Percentiles rank a stretch among this genome's conserved stretches.
Evolutionary conservation across 2,329 filamentous ascomycete species (phyloP).

Genomic region (Microdochium trichocladiopsis): DNA sequence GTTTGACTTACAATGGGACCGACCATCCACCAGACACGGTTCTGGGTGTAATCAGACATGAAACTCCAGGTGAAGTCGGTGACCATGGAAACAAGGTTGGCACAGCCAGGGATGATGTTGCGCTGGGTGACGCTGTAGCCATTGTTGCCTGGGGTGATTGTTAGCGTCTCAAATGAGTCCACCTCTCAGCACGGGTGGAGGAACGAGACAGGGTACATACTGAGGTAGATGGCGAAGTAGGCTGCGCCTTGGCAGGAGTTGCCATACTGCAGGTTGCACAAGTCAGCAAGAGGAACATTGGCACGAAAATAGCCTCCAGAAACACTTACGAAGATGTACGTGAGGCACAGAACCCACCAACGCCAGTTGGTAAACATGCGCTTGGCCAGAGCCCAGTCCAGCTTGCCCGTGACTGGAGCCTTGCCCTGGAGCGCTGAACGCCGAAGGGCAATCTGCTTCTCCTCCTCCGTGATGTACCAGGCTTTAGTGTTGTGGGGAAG

Average conservation of each 20-base stretch:
- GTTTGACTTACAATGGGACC: conserved; percentile 2
- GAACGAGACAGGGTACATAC: conserved; percentile 1
- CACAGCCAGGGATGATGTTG: conserved; percentile 9
- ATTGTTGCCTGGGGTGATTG: conserved; percentile 1
- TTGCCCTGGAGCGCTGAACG: conserved; percentile 14
- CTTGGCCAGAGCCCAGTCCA: conserved; percentile 13
- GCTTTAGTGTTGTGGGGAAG: conserved; percentile 16
- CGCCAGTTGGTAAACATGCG: conserved; percentile 15
- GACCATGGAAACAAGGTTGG: conserved; percentile 5
- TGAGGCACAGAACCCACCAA: conserved; percentile 14
- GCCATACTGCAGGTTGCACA: conserved; percentile 12
- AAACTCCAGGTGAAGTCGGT: conserved; percentile 4
- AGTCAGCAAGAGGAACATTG: not conserved
- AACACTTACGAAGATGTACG: not conserved
- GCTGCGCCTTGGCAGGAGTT: conserved; percentile 15
- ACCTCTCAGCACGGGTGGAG: not conserved
- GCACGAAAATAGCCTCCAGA: not conserved
- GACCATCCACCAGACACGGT: conserved; percentile 4
- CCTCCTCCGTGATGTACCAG: conserved; percentile 16
- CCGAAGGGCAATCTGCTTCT: conserved; percentile 11
- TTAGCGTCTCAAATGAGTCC: not conserved
- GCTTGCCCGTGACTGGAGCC: conserved; percentile 12
- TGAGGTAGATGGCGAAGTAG: conserved; percentile 14
- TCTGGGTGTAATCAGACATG: conserved; percentile 4
- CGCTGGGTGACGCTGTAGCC: conserved; percentile 7